Conservation (phyloP, 129 eudicot genomes). For the Solidago caesia region DNA sequence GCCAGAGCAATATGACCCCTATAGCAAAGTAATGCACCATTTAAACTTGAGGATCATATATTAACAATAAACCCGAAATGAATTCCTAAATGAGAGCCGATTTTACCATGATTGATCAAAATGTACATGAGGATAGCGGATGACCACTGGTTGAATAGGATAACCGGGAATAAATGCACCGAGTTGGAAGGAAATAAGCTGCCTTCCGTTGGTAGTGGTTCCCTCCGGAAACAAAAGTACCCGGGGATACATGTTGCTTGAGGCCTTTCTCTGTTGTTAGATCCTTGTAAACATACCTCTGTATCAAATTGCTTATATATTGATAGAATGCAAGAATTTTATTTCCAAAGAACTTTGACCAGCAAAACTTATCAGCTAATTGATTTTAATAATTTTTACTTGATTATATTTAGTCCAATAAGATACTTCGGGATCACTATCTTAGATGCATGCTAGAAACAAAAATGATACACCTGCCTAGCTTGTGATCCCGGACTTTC, state of each 20-base stretch:
- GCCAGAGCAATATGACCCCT: slow-evolving; percentile 83
- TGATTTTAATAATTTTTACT: slow-evolving; percentile 1
- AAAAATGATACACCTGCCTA: neutral
- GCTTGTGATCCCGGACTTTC: neutral
- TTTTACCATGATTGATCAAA: slow-evolving; percentile 96
- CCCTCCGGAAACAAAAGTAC: slow-evolving; percentile 99
- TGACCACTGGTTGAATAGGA: slow-evolving; percentile 89
- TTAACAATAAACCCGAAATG: neutral
- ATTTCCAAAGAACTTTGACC: slow-evolving; percentile 11
- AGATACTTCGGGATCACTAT: neutral
- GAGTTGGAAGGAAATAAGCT: slow-evolving; percentile 80
- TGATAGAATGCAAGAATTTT: slow-evolving; percentile 30
- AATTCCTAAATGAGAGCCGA: neutral
- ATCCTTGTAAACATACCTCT: slow-evolving; percentile 83
- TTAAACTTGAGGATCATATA: neutral
- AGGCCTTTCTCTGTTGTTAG: slow-evolving; percentile 95
- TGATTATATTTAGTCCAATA: neutral
- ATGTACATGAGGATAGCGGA: slow-evolving; percentile 92
- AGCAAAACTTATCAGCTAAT: slow-evolving; percentile 2
- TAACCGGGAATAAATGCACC: slow-evolving; percentile 96
- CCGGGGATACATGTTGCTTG: slow-evolving; percentile 69
- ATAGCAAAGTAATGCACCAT: slow-evolving; percentile 16
- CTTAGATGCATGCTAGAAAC: neutral
- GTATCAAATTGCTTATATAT: slow-evolving; percentile 87
- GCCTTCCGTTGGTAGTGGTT: slow-evolving; percentile 91